Conservation (phyloP, 2,329 filamentous ascomycete species). For the Trichoderma koningii region DNA sequence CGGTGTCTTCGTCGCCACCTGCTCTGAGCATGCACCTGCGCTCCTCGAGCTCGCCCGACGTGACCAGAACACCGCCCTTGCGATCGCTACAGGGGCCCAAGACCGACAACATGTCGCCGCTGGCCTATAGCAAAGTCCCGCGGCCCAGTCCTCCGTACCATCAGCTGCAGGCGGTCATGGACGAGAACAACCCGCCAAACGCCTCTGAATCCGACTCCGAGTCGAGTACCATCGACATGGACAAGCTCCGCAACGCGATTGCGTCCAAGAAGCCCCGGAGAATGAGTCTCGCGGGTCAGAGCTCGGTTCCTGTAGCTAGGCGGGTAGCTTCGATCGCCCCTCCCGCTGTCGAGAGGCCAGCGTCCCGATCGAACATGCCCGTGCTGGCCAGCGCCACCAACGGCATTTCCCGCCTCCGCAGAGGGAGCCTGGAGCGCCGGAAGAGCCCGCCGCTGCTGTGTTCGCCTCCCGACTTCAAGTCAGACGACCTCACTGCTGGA, state of each 20-base stretch:
- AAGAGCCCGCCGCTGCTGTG: constrained; percentile 57
- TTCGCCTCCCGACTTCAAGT: constrained; percentile 48
- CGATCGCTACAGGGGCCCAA: constrained; percentile 54
- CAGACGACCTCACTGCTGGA: constrained; percentile 52
- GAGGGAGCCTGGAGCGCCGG: constrained; percentile 53
- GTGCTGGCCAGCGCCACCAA: constrained; percentile 54
- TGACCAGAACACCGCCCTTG: constrained; percentile 46
- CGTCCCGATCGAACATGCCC: constrained; percentile 43
- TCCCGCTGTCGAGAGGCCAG: constrained; percentile 35
- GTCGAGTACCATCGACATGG: constrained; percentile 50
- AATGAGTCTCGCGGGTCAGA: constrained; percentile 43
- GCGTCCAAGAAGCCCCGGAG: constrained; percentile 53
- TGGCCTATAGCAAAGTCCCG: constrained; percentile 32
- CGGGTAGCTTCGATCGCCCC: constrained; percentile 52
- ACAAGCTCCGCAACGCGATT: constrained; percentile 58
- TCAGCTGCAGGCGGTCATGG: constrained; percentile 43
- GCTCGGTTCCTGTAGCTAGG: constrained; percentile 42
- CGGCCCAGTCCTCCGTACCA: constrained; percentile 30
- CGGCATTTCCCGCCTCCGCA: constrained; percentile 57
- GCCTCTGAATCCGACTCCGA: constrained; percentile 53
- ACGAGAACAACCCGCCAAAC: constrained; percentile 56
- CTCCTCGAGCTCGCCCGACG: constrained; percentile 46
- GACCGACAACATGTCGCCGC: constrained; percentile 52
- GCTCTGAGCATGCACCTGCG: constrained; percentile 60
- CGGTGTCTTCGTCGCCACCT: constrained; percentile 56